phyloP scores from a whole-genome alignment of 768 basidiomycete genomes.

The Hygrocybe punicea region DNA sequence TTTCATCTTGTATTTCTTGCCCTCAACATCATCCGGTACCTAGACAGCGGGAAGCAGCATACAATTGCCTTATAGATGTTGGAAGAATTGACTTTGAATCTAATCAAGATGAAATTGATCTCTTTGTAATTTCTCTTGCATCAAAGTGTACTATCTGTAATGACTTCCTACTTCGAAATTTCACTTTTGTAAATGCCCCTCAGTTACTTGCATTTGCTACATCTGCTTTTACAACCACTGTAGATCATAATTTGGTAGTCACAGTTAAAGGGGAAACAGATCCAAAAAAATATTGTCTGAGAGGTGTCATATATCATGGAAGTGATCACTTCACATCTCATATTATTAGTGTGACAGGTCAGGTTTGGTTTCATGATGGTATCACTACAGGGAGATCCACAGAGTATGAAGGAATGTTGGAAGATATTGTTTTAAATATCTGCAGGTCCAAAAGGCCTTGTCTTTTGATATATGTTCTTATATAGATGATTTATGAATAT shows the following conservation, averaged over 20 bases:
- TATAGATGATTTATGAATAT: no score
- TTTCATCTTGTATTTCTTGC: neutral
- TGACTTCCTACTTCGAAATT: no score
- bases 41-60: neutral
- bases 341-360: neutral
- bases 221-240: neutral
- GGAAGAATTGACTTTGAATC: no score
- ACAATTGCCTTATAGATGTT: no score
- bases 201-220: neutral
- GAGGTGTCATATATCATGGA: slow-evolving; percentile 9
- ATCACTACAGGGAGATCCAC: neutral
- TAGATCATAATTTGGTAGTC: neutral
- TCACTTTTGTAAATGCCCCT: neutral
- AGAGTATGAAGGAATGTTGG: neutral
- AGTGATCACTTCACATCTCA: slow-evolving; percentile 8
- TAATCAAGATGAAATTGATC: no score
- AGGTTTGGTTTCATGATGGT: slow-evolving; percentile 12
- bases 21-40: neutral
- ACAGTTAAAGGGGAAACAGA: neutral
- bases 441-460: no score
- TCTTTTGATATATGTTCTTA: no score
- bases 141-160: no score
- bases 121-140: no score
- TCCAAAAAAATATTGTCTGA: neutral
- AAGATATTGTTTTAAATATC: no score